Conservation (phyloP, 768 basidiomycete species). For the Rhizopogon vesiculosus region DNA sequence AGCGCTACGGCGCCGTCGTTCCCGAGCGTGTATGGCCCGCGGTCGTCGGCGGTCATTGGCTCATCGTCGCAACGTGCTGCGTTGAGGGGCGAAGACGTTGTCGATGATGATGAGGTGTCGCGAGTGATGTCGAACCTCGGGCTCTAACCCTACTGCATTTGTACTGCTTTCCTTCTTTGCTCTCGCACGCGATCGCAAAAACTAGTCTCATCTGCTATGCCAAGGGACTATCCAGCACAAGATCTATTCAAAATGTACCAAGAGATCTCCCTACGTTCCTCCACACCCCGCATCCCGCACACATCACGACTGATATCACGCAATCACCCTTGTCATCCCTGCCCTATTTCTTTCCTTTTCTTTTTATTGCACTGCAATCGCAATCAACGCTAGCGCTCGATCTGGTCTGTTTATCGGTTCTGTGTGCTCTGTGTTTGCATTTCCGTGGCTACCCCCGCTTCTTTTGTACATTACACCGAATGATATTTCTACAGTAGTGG, state of each 20-base stretch:
- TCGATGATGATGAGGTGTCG: constrained; percentile 52
- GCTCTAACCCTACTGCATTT: constrained; percentile 34
- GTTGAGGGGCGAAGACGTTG: constrained; percentile 46
- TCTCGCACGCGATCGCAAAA: constrained; percentile 14
- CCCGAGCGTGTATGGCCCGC: constrained; percentile 79
- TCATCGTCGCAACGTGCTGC: constrained; percentile 37
- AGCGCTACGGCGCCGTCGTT: constrained; percentile 77
- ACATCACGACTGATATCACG: constrained; percentile 3
- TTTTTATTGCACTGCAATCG: constrained; percentile 15
- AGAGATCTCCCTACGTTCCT: constrained; percentile 15
- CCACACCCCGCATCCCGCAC: constrained; percentile 1
- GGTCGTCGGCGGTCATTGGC: constrained; percentile 43
- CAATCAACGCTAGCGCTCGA: constrained; percentile 17
- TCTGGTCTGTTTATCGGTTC: constrained; percentile 12
- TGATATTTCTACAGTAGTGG: constrained; percentile 49
- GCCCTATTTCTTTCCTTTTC: constrained; percentile 19
- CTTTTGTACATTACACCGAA: constrained; percentile 37
- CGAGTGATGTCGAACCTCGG: constrained; percentile 76
- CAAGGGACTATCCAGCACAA: constrained; percentile 16
- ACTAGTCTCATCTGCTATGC: constrained; percentile 16
- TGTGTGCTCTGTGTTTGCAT: constrained; percentile 1
- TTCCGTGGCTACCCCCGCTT: constrained; percentile 10
- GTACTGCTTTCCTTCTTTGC: constrained; percentile 4
- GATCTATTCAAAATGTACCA: constrained; percentile 32
- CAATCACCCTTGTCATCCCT: constrained; percentile 5